phyloP scores from a whole-genome alignment of 768 basidiomycete species.

The Termitomyces sp. region DNA sequence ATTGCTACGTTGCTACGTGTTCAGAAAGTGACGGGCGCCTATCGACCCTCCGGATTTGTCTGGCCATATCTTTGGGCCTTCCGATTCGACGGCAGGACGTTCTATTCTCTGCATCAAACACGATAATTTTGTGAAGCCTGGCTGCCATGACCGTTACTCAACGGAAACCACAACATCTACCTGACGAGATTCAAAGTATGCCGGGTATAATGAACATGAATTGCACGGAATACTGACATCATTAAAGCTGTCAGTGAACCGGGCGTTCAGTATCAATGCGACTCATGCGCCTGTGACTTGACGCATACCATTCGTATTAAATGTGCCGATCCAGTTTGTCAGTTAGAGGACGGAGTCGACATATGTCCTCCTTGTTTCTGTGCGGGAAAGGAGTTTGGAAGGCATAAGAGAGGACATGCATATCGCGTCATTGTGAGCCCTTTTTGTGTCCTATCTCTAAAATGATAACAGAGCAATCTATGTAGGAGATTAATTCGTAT shows the following conservation, averaged over 20 bases:
- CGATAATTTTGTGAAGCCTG: background rate
- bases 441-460: background rate
- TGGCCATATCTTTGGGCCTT: background rate
- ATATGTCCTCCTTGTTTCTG: conserved; percentile 93
- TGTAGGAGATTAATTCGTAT: conserved; percentile 89
- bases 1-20: background rate
- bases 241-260: conserved; percentile 68
- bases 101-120: background rate
- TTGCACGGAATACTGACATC: background rate
- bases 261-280: conserved; percentile 79
- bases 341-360: conserved; percentile 72
- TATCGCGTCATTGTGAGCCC: conserved; percentile 84
- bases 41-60: background rate
- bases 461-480: background rate
- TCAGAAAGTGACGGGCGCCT: conserved; percentile 1
- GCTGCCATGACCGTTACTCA: conserved; percentile 57
- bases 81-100: background rate
- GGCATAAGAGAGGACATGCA: conserved; percentile 79
- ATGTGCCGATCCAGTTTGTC: conserved; percentile 78
- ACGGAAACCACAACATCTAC: conserved; percentile 56
- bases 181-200: conserved; percentile 63
- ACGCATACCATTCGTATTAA: conserved; percentile 97
- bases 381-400: conserved; percentile 81
- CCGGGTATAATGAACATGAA: conserved; percentile 1
- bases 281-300: conserved; percentile 78